Evolutionary conservation across 805 yeast genomes (phyloP), one percentile per base, ranked within the genome.

Genomic region (Deakozyma indianensis): DNA sequence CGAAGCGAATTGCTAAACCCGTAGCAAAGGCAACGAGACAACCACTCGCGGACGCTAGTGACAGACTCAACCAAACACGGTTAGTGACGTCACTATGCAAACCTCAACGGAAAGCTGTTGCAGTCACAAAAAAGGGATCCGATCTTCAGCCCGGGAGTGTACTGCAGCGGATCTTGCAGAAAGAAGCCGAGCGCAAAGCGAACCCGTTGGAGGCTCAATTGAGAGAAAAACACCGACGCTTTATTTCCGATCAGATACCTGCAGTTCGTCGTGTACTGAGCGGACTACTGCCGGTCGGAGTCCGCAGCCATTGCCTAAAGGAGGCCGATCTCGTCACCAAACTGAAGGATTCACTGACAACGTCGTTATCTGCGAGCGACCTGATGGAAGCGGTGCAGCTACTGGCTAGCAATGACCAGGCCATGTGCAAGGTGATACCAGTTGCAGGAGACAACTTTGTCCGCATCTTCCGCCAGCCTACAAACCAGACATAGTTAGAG

Each of bases 301-400:
- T n/a, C 18, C 38, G 38, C 11, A 7, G 16, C 18, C 38, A 32
- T n/a, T 32, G 38, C 18, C 38, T 32, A 7, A 7, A 14, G 9
- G 18, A 32, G 18, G 18, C 18, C 7, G 38, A 32, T 14, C 38
- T 32, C 5, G 18, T 32, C 18, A 32, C 38, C 18, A 32, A 32
- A n/a, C 38, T 32, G 18, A 14, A 32, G 18, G 38, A 32, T 20
- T 32, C 38, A 7, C 9, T 32, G 38, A n/a, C 38, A 20, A 9
- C 38, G 4, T n/a, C 38, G 5, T 9, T 32, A 4, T 32, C 38
- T n/a, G 11, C 18, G 20, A n/a, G 18, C 11, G 38, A 32, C 18
- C 18, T 32, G 38, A 32, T 32, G 38, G 38, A 32, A 32, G 18
- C 38, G 11, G 38, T 32, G 38, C 38, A 32, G 38, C 18, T 32